These are phyloP conservation scores for Pholiota microspora DNA, from an alignment of 768 basidiomycete species.

Conservation along the genomic window DNA sequence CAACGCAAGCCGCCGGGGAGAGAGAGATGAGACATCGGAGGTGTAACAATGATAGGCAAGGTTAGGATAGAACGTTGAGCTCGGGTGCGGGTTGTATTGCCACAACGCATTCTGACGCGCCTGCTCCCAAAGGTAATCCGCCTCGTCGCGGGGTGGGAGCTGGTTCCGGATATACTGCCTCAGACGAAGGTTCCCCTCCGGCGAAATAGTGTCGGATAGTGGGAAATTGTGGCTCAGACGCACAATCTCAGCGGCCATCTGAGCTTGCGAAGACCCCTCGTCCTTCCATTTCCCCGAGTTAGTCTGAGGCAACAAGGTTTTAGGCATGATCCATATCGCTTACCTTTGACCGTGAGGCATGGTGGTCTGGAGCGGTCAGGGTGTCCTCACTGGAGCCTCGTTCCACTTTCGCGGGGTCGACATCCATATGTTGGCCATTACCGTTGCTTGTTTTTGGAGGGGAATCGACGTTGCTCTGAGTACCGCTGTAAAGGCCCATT, in stretches of 20 bases:
- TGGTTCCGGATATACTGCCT: conserved; percentile 54
- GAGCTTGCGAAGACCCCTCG: conserved; percentile 23
- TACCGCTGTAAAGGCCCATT: conserved; percentile 44
- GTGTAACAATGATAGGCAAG: conserved; percentile 65
- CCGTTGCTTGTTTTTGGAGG: conserved; percentile 5
- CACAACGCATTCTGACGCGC: conserved; percentile 63
- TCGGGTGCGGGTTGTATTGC: conserved; percentile 72
- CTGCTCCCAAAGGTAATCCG: conserved; percentile 62
- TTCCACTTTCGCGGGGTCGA: conserved; percentile 20
- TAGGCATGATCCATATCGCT: conserved; percentile 6
- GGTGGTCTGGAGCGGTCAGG: conserved; percentile 19
- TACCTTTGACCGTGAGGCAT: conserved; percentile 15
- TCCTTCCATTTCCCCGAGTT: conserved; percentile 3
- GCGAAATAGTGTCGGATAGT: conserved; percentile 40
- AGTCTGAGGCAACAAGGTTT: conserved; percentile 3
- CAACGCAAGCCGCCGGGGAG: conserved; percentile 61
- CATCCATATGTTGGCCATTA: conserved; percentile 14
- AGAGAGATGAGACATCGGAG: conserved; percentile 47
- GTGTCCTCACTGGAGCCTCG: conserved; percentile 32
- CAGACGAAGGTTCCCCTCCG: conserved; percentile 51
- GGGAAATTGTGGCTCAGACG: conserved; percentile 61
- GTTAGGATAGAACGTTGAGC: conserved; percentile 63
- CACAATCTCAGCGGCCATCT: conserved; percentile 40
- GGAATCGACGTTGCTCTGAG: conserved; percentile 14
- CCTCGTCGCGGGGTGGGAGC: conserved; percentile 55